A percentile compares a stretch with the other conserved stretches of the same genome.
These are phyloP conservation scores for Tuber umbilicatum DNA, from an alignment of 495 filamentous ascomycete genomes.

Conservation along the genomic window DNA sequence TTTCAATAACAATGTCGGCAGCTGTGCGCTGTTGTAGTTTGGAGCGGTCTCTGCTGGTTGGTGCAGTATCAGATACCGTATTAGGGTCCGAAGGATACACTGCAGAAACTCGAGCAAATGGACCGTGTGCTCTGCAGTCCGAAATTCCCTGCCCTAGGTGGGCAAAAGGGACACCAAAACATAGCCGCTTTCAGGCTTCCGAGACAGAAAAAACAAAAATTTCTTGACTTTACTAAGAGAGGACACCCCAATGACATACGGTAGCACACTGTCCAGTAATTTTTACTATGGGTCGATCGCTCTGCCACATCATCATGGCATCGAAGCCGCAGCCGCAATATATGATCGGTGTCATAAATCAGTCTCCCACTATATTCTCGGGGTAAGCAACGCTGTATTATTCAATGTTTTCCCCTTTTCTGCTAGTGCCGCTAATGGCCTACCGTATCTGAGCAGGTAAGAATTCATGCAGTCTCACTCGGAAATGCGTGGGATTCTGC, in stretches of 20 bases:
- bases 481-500: background rate
- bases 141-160: no score
- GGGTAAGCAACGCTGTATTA: background rate
- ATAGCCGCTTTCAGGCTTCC: no score
- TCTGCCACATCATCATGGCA: background rate
- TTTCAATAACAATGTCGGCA: no score
- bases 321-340: background rate
- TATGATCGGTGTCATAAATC: background rate
- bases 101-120: no score
- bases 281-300: no score
- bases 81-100: background rate
- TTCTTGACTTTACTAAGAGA: no score
- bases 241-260: no score
- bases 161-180: no score
- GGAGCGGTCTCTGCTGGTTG: background rate
- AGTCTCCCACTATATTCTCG: background rate
- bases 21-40: background rate
- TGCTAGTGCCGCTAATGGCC: background rate
- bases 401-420: background rate
- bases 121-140: no score
- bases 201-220: no score
- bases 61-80: background rate
- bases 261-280: no score
- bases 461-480: background rate
- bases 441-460: background rate